phyloP scores from a whole-genome alignment of 306 rosid species.

The Inga laurina region DNA sequence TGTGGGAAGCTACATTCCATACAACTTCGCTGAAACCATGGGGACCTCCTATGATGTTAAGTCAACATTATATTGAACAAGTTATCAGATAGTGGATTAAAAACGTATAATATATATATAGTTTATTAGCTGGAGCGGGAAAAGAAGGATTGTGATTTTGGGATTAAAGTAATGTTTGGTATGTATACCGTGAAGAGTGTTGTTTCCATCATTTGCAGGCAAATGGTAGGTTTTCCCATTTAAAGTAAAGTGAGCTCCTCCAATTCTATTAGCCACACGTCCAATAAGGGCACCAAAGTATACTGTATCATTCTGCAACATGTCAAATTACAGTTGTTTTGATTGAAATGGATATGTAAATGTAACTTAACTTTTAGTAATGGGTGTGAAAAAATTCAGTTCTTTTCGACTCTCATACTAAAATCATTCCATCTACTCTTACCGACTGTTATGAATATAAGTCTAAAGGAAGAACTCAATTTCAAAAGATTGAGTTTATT shows the following conservation, averaged over 20 bases:
- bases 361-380: neutral
- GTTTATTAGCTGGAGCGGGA: neutral
- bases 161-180: neutral
- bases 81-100: neutral
- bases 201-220: constrained; percentile 45
- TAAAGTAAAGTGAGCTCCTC: constrained; percentile 41
- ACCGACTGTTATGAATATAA: too few relatives aligned
- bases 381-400: neutral
- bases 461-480: too few relatives aligned
- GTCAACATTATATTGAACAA: neutral
- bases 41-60: constrained; percentile 54
- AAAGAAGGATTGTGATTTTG: neutral
- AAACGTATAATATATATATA: too few relatives aligned
- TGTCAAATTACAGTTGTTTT: neutral
- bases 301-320: constrained; percentile 36
- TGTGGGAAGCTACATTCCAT: constrained; percentile 51
- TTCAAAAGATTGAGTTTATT: too few relatives aligned
- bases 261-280: constrained; percentile 54
- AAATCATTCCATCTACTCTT: neutral
- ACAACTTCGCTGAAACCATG: constrained; percentile 61
- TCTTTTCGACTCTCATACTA: neutral
- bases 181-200: constrained; percentile 39
- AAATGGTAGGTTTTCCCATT: constrained; percentile 42
- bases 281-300: constrained; percentile 47
- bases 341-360: neutral